These are phyloP conservation scores for Starmerella asiatica DNA, from an alignment of 805 yeast genomes.

Conservation along the genomic window DNA sequence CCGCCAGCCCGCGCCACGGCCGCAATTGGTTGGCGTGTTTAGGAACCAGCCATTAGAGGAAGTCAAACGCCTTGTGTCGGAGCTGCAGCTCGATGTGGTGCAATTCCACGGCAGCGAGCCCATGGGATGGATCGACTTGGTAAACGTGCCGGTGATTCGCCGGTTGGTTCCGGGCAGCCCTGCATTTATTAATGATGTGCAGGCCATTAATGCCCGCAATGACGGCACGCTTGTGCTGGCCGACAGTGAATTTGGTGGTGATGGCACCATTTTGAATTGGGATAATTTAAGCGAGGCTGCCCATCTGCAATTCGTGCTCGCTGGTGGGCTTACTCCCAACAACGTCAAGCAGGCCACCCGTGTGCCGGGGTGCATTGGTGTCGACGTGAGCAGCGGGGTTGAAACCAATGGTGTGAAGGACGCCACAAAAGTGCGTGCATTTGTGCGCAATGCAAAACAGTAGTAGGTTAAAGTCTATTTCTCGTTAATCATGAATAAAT, in stretches of 20 bases:
- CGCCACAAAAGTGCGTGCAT: conserved; percentile 41
- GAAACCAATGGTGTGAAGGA: conserved; percentile 69
- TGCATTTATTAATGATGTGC: conserved; percentile 26
- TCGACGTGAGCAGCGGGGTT: conserved; percentile 92
- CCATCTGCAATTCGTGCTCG: conserved; percentile 42
- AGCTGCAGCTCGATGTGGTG: conserved; percentile 53
- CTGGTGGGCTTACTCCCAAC: conserved; percentile 77
- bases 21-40: conserved; percentile 72
- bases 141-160: conserved; percentile 51
- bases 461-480: background rate
- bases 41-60: conserved; percentile 63
- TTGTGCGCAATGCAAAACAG: conserved; percentile 40
- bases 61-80: conserved; percentile 33
- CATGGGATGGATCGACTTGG: conserved; percentile 31
- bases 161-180: conserved; percentile 49
- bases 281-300: conserved; percentile 22
- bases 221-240: conserved; percentile 38
- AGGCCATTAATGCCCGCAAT: background rate
- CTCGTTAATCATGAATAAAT: background rate
- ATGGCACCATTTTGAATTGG: conserved; percentile 78
- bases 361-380: conserved; percentile 59
- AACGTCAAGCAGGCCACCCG: conserved; percentile 47
- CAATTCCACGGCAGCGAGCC: conserved; percentile 79
- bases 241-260: conserved; percentile 88
- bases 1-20: conserved; percentile 11